Evolutionary conservation across 768 basidiomycete genomes (phyloP), one percentile per base, ranked within the genome.

Genomic region (Boletus rex-veris): DNA sequence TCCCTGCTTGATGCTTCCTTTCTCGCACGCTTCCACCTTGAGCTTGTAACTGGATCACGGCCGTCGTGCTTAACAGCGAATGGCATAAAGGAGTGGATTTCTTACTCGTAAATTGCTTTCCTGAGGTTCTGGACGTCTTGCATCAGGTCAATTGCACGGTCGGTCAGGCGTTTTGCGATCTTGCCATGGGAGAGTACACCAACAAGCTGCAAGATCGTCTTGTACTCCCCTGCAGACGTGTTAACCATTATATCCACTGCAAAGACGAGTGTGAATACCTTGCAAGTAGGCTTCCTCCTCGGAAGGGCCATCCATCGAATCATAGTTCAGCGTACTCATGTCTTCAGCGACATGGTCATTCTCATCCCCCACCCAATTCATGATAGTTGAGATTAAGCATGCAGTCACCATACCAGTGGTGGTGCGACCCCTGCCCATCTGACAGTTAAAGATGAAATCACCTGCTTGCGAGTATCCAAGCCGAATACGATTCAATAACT

Each of bases 351-450:
- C 68, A 26, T 73, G 62, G 5, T 72, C 69, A 28, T 70, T 69
- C 46, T 78, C 75, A 50, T 76, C 71, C 28, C 72, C 77, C 39
- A 74, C 67, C 84, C 88, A 87, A 46, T 77, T 75, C 71, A 80
- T 74, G 9, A 82, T 82, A 3, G 84, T 90, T 11, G 92, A 88
- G 48, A 97, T 90, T 24, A 98, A 75, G 52, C 86, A 90, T 0
- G 92, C 91, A 24, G 86, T 85, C 52, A 93, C 83, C 93, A 98
- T 98, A 6, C 97, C 97, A 0, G 94, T 98, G 0, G 97, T 99
- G 7, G 97, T 99, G 37, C 89, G 78, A 15, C 86, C 89, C 51
- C 89, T 76, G 21, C 91, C 91, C 93, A 98, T 96, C 71, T 98
- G 97, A 70, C 97, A 99, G 62, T 98, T 98, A 76, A 97, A 98